These are phyloP conservation scores for Kwoniella europaea DNA, from an alignment of 768 basidiomycete genomes.

Conservation along the genomic window DNA sequence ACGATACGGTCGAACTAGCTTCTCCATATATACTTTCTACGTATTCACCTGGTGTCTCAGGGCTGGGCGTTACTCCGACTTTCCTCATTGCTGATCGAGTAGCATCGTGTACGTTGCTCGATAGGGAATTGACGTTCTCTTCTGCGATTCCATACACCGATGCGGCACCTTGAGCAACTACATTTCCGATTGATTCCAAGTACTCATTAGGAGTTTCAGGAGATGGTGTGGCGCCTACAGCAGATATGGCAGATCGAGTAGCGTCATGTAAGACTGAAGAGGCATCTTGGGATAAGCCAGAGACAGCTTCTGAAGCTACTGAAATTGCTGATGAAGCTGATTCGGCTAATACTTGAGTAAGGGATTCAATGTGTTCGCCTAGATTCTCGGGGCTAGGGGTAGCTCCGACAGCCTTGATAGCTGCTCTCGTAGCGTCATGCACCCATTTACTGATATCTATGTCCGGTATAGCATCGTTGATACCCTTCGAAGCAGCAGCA, in stretches of 20 bases:
- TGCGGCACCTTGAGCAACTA: conserved; percentile 27
- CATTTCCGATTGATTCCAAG: conserved; percentile 36
- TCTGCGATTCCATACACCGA: conserved; percentile 31
- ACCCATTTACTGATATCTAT: conserved; percentile 19
- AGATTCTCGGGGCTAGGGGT: conserved; percentile 42
- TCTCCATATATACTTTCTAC: conserved; percentile 30
- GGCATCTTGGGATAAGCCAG: conserved; percentile 28
- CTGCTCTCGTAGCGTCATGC: conserved; percentile 38
- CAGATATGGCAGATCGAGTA: conserved; percentile 36
- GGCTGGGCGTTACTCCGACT: conserved; percentile 36
- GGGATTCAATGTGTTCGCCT: conserved; percentile 26
- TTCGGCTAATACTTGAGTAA: background rate
- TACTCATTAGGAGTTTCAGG: conserved; percentile 44
- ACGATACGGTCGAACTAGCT: conserved; percentile 31
- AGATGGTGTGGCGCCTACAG: conserved; percentile 43
- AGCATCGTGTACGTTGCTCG: conserved; percentile 12
- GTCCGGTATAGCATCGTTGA: conserved; percentile 8
- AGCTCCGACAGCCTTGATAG: conserved; percentile 33
- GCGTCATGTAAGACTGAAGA: conserved; percentile 40
- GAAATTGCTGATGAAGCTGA: conserved; percentile 37
- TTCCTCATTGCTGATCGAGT: conserved; percentile 16
- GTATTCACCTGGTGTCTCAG: conserved; percentile 31
- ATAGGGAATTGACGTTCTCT: conserved; percentile 17
- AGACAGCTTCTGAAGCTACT: conserved; percentile 30
- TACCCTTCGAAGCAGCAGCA: conserved; percentile 18